A percentile compares a stretch with the other conserved stretches of the same genome.
Evolutionary conservation across 1,284 basidiomycete genomes (phyloP).

Genomic region (Heterobasidion annosum): DNA sequence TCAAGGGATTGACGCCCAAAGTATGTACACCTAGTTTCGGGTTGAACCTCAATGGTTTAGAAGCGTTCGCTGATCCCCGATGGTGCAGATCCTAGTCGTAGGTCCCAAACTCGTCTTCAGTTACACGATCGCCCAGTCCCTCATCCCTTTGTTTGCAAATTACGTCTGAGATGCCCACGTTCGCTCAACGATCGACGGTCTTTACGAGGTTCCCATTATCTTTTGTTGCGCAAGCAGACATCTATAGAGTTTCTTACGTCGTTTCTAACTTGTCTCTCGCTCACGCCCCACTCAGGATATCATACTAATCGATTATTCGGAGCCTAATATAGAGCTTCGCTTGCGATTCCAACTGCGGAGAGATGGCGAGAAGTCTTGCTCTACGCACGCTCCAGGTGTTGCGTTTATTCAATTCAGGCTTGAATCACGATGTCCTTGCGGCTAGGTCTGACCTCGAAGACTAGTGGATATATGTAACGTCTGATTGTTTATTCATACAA

Average conservation of each 20-base stretch:
- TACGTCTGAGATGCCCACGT: conserved; percentile 47
- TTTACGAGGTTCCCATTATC: not conserved
- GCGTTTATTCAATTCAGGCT: too few relatives aligned
- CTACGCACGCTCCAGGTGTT: too few relatives aligned
- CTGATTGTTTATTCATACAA: not conserved
- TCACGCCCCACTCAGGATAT: not conserved
- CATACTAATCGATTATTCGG: not conserved
- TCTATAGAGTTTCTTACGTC: conserved; percentile 1
- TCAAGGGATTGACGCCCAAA: conserved; percentile 96
- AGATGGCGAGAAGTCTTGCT: too few relatives aligned
- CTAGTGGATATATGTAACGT: too few relatives aligned
- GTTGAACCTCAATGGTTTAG: not conserved
- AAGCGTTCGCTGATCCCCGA: conserved; percentile 1
- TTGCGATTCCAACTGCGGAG: not conserved
- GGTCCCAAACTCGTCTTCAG: conserved; percentile 98
- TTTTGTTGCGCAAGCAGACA: not conserved
- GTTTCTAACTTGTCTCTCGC: not conserved
- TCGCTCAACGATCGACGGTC: not conserved
- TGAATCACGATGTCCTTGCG: too few relatives aligned
- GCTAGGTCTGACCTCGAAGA: too few relatives aligned
- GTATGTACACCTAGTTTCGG: conserved; percentile 29
- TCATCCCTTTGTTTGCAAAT: conserved; percentile 91
- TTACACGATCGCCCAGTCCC: conserved; percentile 92
- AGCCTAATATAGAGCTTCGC: not conserved
- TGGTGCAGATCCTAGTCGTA: conserved; percentile 82